These are phyloP conservation scores for Effrenium voratum DNA, from an alignment of 73 alveolate genomes.

Conservation along the genomic window DNA sequence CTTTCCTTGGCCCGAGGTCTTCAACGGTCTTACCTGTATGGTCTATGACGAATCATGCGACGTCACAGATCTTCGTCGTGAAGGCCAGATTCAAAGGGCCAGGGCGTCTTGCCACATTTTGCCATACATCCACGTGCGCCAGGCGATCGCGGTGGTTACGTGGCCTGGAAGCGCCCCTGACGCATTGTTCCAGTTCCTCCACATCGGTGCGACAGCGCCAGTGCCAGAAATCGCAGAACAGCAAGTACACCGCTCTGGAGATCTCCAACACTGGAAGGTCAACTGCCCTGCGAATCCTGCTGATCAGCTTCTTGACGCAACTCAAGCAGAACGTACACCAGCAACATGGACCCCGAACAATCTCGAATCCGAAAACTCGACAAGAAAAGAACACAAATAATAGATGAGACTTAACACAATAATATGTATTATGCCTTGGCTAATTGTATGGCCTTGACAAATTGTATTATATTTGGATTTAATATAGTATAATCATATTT, in stretches of 20 bases:
- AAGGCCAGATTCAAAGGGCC: not conserved
- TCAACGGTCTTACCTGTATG: constrained; percentile 86
- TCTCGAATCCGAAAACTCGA: not conserved
- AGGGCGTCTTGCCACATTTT: not conserved
- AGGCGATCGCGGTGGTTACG: constrained; percentile 24
- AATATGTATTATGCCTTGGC: not conserved
- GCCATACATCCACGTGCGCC: not conserved
- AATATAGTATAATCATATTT: not conserved
- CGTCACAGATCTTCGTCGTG: constrained; percentile 48
- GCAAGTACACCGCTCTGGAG: not conserved
- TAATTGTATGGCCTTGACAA: not conserved
- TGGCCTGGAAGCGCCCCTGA: constrained; percentile 26
- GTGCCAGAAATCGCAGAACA: not conserved
- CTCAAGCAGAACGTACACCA: not conserved
- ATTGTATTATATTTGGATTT: not conserved
- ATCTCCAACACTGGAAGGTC: not conserved
- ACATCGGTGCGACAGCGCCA: not conserved
- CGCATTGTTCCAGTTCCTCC: not conserved
- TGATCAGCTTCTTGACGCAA: not conserved
- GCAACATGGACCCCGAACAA: not conserved
- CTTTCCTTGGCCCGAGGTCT: constrained; percentile 6
- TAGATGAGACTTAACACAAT: not conserved
- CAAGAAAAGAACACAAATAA: not conserved
- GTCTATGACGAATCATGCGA: constrained; percentile 67
- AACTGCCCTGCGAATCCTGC: not conserved